Evolutionary conservation across 495 filamentous ascomycete species (phyloP), one percentile per base, ranked within the genome.

Genomic region (Annulohypoxylon nitens): DNA sequence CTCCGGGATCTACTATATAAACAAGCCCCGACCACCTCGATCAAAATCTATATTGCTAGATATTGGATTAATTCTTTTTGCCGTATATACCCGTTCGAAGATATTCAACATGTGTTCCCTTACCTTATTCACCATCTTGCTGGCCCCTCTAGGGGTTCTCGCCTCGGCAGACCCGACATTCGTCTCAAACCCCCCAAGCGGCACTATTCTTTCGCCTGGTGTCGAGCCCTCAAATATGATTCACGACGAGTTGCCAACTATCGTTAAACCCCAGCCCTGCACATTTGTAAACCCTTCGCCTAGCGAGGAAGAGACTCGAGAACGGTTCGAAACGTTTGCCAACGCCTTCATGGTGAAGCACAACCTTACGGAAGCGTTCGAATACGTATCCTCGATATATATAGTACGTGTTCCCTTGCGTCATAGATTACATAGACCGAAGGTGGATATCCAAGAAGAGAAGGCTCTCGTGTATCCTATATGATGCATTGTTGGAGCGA

Each of bases 291-390:
- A 39, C 18, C 70, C 76, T 33, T 62, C 61, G 37, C 74, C 71
- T 7, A 69, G 68, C 30, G 75, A 73, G 16, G 65, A 78, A 4
- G 75, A 78, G 61, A 76, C 74, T 3, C 57, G 67, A 6, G 70
- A 20, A n/a, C 70, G 78, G 7, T 76, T 76, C 58, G 69, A 80
- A 59, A 61, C 66, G 25, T 81, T 82, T 54, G 78, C 78, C 3
- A n/a, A 79, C 2, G 79, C 78, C 3, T 81, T 82, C 58, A 61
- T 82, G 16, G 61, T 73, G 14, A 69, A 55, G 23, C 80, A 78
- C 63, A 82, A 80, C 26, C 72, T 81, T 3, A 78, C 78, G 26
- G 66, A 75, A 26, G 78, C 80, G 10, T 82, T 82, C 64, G 62
- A 69, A 59, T 82, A 76, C 69, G 77, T 82, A 26, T 64, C 51